phyloP scores from a whole-genome alignment of 352 stramenopile genomes.

The Phytopythium delawarense region DNA sequence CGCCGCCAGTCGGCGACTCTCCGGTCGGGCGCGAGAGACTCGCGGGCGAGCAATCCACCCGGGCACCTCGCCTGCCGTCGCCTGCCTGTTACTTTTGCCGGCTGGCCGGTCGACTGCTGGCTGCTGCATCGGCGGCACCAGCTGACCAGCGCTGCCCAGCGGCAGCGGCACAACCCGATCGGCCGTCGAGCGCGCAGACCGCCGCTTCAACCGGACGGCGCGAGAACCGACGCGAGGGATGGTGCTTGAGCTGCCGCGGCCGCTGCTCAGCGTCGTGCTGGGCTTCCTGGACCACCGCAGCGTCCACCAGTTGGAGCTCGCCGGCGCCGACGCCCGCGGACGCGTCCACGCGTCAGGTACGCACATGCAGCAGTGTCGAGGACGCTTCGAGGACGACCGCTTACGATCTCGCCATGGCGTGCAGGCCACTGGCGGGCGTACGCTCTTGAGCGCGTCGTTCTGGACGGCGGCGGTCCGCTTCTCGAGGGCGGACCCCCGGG shows the following conservation, averaged over 20 bases:
- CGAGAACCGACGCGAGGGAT: background rate
- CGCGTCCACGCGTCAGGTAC: constrained; percentile 5
- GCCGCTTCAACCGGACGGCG: background rate
- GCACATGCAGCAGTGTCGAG: background rate
- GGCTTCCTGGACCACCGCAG: constrained; percentile 49
- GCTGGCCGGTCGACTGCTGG: no score
- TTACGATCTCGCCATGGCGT: background rate
- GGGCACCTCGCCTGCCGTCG: background rate
- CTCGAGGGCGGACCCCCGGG: background rate
- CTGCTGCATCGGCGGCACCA: background rate
- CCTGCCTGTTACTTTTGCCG: background rate
- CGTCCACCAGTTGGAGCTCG: constrained; percentile 42
- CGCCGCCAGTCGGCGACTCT: background rate
- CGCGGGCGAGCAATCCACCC: background rate
- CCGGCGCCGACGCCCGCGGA: background rate
- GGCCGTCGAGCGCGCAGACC: background rate
- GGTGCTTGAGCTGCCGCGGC: constrained; percentile 32
- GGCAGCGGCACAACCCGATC: background rate
- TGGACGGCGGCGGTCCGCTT: constrained; percentile 1
- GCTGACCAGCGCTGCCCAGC: background rate
- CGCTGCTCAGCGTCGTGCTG: constrained; percentile 46
- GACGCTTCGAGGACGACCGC: background rate
- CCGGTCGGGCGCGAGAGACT: no score
- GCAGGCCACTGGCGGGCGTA: constrained; percentile 3
- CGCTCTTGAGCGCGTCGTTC: background rate